A percentile compares a stretch with the other conserved stretches of the same genome.
Conservation (phyloP, 106 monocot genomes). For the Dactylorhiza incarnata region DNA sequence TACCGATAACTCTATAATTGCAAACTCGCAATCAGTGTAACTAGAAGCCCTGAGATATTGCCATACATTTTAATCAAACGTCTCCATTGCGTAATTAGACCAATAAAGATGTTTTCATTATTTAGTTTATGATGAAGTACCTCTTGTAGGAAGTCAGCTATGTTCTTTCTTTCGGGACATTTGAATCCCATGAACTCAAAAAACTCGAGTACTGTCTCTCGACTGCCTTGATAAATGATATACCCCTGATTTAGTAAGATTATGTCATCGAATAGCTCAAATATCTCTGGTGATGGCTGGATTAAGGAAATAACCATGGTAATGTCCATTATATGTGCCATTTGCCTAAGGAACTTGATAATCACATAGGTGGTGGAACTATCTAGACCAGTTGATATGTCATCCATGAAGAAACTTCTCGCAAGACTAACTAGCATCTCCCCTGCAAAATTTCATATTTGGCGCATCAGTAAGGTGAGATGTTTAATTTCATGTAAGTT, state of each 20-base stretch:
- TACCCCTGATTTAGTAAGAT: slow-evolving; percentile 67
- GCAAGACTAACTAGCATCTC: slow-evolving; percentile 86
- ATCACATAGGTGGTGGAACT: slow-evolving; percentile 88
- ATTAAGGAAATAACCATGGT: slow-evolving; percentile 81
- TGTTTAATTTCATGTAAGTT: not conserved
- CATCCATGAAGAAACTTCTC: slow-evolving; percentile 85
- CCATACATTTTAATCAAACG: not conserved
- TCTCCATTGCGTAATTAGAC: too few relatives aligned
- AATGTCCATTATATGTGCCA: slow-evolving; percentile 61
- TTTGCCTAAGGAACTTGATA: slow-evolving; percentile 60
- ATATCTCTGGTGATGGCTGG: slow-evolving; percentile 81
- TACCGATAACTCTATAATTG: not conserved
- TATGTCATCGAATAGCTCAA: slow-evolving; percentile 69
- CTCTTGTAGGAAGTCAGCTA: slow-evolving; percentile 85
- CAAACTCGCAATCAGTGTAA: slow-evolving; percentile 2
- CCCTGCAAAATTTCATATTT: slow-evolving; percentile 29
- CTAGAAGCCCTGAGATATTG: not conserved
- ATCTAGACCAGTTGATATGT: slow-evolving; percentile 91
- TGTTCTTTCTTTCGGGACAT: slow-evolving; percentile 73
- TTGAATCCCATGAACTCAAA: slow-evolving; percentile 64
- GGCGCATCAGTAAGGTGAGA: not conserved
- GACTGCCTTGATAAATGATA: slow-evolving; percentile 75
- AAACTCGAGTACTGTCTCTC: slow-evolving; percentile 55
- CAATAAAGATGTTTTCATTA: not conserved
- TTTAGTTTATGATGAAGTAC: slow-evolving; percentile 15